Conservation (phyloP, 495 filamentous ascomycete genomes). For the Venustampulla echinocandica region DNA sequence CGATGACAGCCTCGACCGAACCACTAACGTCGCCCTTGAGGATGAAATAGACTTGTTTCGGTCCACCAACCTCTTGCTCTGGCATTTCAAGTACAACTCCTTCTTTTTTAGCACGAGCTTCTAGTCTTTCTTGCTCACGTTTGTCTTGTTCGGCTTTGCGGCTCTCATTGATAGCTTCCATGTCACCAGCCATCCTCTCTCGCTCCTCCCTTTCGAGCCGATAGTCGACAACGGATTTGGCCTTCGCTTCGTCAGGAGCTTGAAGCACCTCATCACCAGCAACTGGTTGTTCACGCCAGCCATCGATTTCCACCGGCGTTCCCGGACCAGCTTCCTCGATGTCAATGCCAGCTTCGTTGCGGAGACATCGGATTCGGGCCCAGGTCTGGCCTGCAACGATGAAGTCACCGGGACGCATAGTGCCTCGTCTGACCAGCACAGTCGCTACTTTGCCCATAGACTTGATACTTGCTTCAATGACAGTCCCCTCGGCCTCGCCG, state of each 20-base stretch:
- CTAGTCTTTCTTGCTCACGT: slow-evolving; percentile 40
- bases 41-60: slow-evolving; percentile 66
- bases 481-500: slow-evolving; percentile 83
- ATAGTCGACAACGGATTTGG: slow-evolving; percentile 71
- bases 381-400: slow-evolving; percentile 83
- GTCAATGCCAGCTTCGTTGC: slow-evolving; percentile 72
- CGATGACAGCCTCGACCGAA: slow-evolving; percentile 81
- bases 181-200: slow-evolving; percentile 52
- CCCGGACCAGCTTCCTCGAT: slow-evolving; percentile 75
- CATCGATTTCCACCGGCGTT: slow-evolving; percentile 82
- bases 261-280: slow-evolving; percentile 87
- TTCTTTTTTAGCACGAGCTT: slow-evolving; percentile 26
- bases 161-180: slow-evolving; percentile 65
- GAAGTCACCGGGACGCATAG: slow-evolving; percentile 68
- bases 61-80: slow-evolving; percentile 35
- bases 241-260: slow-evolving; percentile 66
- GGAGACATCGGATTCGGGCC: slow-evolving; percentile 71
- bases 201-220: slow-evolving; percentile 57
- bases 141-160: slow-evolving; percentile 55
- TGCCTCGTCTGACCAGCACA: slow-evolving; percentile 79
- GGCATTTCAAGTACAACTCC: slow-evolving; percentile 16
- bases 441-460: slow-evolving; percentile 80
- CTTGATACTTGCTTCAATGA: slow-evolving; percentile 89
- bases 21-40: slow-evolving; percentile 91
- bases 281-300: slow-evolving; percentile 85